These are phyloP conservation scores for Pelargonium hybrid DNA, from an alignment of 441 rosid genomes.

Conservation along the genomic window DNA sequence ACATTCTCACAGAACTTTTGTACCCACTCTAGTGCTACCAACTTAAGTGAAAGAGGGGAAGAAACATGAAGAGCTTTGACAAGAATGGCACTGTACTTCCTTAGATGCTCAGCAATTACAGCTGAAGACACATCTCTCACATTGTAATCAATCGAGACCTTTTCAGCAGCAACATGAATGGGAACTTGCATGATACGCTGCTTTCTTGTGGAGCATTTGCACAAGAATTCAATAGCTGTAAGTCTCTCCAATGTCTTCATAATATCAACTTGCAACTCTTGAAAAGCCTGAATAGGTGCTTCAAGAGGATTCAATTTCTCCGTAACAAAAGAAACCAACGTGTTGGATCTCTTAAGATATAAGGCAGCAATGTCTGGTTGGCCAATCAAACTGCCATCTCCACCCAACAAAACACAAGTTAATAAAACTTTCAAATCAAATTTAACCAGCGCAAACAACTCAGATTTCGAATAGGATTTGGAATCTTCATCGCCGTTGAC, in stretches of 20 bases:
- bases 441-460: slow-evolving; percentile 60
- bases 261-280: slow-evolving; percentile 73
- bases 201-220: slow-evolving; percentile 40
- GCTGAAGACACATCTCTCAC: slow-evolving; percentile 28
- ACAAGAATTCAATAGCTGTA: slow-evolving; percentile 56
- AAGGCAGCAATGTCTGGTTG: slow-evolving; percentile 48
- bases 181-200: slow-evolving; percentile 25
- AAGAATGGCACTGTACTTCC: slow-evolving; percentile 44
- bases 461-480: slow-evolving; percentile 48
- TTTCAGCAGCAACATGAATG: slow-evolving; percentile 32
- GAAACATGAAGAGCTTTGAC: slow-evolving; percentile 54
- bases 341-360: slow-evolving; percentile 66
- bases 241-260: slow-evolving; percentile 59
- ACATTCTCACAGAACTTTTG: slow-evolving; percentile 60
- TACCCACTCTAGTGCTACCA: slow-evolving; percentile 64
- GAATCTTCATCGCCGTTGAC: slow-evolving; percentile 25
- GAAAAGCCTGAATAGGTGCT: slow-evolving; percentile 35
- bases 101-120: slow-evolving; percentile 46
- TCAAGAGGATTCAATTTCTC: slow-evolving; percentile 75
- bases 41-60: slow-evolving; percentile 66
- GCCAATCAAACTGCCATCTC: slow-evolving; percentile 38
- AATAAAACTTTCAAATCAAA: slow-evolving; percentile 88
- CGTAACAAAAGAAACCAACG: slow-evolving; percentile 46
- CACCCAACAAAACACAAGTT: slow-evolving; percentile 52
- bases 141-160: slow-evolving; percentile 20